Conservation (phyloP, 1,284 basidiomycete species). For the Cutaneotrichosporon sp. region DNA sequence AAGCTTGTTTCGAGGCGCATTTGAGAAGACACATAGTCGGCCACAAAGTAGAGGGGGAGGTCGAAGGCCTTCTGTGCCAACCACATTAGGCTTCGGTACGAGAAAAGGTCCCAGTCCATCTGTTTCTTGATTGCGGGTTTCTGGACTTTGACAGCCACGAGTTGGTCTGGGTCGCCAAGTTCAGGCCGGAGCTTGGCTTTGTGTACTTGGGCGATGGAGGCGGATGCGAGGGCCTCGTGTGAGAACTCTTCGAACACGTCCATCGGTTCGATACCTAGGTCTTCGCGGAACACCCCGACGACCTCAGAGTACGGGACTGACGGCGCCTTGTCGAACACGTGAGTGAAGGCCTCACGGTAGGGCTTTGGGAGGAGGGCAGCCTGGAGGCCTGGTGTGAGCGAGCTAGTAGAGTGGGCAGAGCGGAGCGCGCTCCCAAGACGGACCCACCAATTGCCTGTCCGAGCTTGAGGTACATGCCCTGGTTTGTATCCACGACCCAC, state of each 20-base stretch:
- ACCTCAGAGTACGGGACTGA: slow-evolving; percentile 72
- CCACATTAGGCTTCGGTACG: slow-evolving; percentile 49
- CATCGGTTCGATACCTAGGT: slow-evolving; percentile 66
- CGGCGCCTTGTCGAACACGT: slow-evolving; percentile 81
- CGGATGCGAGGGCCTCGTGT: slow-evolving; percentile 70
- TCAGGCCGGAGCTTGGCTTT: slow-evolving; percentile 61
- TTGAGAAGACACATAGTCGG: slow-evolving; percentile 77
- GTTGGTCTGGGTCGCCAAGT: slow-evolving; percentile 26
- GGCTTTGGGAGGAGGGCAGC: slow-evolving; percentile 75
- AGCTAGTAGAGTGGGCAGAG: neutral
- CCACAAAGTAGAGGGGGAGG: slow-evolving; percentile 52
- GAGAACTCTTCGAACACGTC: slow-evolving; percentile 78
- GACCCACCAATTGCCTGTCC: slow-evolving; percentile 57
- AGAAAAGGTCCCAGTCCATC: slow-evolving; percentile 73
- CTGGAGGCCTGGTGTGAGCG: slow-evolving; percentile 65
- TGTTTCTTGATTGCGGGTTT: slow-evolving; percentile 82
- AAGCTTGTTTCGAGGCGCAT: slow-evolving; percentile 80
- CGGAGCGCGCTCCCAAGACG: neutral
- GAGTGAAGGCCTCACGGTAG: slow-evolving; percentile 75
- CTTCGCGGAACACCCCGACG: slow-evolving; percentile 64
- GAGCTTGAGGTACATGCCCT: slow-evolving; percentile 86
- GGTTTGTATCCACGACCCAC: slow-evolving; percentile 71
- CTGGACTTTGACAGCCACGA: slow-evolving; percentile 88
- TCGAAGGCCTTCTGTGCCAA: slow-evolving; percentile 49
- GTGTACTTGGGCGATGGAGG: slow-evolving; percentile 87